These are phyloP conservation scores for Beta vulgaris DNA, from an alignment of 148 eudicot genomes.

Conservation along the genomic window DNA sequence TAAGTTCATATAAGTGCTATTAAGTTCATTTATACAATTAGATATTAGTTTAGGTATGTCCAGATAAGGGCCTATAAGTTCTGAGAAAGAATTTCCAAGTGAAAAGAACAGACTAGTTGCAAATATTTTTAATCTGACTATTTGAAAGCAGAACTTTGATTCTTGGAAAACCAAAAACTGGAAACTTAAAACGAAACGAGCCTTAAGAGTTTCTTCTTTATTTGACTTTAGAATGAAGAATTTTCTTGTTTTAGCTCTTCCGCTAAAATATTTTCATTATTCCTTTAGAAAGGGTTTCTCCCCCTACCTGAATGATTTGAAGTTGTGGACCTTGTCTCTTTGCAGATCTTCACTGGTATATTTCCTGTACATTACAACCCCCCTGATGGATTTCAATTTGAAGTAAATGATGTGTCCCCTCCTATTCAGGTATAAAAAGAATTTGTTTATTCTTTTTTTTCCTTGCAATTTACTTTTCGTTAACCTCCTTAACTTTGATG, in stretches of 20 bases:
- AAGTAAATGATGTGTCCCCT: constrained; percentile 62
- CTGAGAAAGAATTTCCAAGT: too few species aligned
- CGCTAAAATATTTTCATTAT: not conserved
- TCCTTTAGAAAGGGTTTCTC: not conserved
- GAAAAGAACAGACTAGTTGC: too few species aligned
- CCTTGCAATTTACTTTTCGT: not conserved
- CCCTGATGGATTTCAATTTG: constrained; percentile 71
- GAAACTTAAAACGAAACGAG: not conserved
- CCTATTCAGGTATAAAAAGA: constrained; percentile 56
- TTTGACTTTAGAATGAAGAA: not conserved
- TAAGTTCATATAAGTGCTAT: not conserved
- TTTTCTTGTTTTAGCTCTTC: not conserved
- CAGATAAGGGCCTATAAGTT: not conserved
- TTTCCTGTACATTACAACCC: constrained; percentile 69
- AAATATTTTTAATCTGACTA: too few species aligned
- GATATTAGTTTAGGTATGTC: too few species aligned
- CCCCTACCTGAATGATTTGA: constrained; percentile 5
- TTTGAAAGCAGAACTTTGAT: not conserved
- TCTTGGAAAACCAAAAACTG: not conserved
- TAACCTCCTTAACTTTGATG: not conserved
- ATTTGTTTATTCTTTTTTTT: not conserved
- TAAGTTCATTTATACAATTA: too few species aligned
- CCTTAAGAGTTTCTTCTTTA: not conserved
- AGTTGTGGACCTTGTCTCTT: constrained; percentile 11
- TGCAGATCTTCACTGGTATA: constrained; percentile 71